These are phyloP conservation scores for Xylaria sp. DNA, from an alignment of 2,329 filamentous ascomycete species.

Conservation along the genomic window DNA sequence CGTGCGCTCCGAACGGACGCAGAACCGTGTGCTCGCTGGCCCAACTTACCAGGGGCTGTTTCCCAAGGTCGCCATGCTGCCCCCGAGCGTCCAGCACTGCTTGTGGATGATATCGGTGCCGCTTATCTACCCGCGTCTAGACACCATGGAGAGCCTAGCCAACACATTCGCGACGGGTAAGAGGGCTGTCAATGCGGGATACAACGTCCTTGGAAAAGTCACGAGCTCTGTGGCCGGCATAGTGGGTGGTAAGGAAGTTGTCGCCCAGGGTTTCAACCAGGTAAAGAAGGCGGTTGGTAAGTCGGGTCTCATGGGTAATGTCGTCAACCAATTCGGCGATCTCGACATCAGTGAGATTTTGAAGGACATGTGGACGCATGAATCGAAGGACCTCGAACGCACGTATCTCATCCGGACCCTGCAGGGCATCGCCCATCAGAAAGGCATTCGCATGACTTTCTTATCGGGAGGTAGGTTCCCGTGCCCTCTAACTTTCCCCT, in stretches of 20 bases:
- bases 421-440: constrained; percentile 93
- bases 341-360: constrained; percentile 94
- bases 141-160: constrained; percentile 88
- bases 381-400: constrained; percentile 94
- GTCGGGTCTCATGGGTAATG: constrained; percentile 91
- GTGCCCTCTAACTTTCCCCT: neutral
- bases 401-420: constrained; percentile 96
- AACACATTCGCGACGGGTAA: constrained; percentile 93
- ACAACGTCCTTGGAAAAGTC: constrained; percentile 94
- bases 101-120: constrained; percentile 96
- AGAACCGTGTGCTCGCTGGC: constrained; percentile 90
- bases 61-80: constrained; percentile 89
- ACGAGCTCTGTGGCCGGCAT: constrained; percentile 95
- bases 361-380: constrained; percentile 97
- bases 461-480: constrained; percentile 76
- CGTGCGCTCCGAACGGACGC: constrained; percentile 88
- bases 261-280: constrained; percentile 88
- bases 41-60: constrained; percentile 98
- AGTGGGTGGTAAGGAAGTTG: constrained; percentile 91
- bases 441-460: constrained; percentile 96
- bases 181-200: constrained; percentile 94
- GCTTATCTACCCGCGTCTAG: constrained; percentile 86
- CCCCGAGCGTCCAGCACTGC: constrained; percentile 93
- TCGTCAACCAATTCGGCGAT: constrained; percentile 94
- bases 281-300: constrained; percentile 98